Evolutionary conservation across 2,329 filamentous ascomycete genomes (phyloP).

Genomic region (Botrytis sinoallii): DNA sequence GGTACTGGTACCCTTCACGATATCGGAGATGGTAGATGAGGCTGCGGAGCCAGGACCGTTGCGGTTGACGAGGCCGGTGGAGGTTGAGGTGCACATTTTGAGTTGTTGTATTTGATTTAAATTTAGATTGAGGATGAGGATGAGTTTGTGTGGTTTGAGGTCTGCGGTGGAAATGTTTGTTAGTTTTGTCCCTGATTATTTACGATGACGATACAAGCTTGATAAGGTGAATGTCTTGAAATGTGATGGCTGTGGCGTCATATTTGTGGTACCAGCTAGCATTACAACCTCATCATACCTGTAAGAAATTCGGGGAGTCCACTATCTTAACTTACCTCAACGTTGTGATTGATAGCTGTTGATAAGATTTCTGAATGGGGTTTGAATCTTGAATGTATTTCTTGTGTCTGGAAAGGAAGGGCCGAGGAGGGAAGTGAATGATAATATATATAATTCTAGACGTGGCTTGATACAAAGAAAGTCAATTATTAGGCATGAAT

Average conservation of each 20-base stretch:
- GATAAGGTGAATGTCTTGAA: background rate
- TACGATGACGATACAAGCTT: background rate
- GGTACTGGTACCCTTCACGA: conserved; percentile 47
- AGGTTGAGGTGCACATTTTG: conserved; percentile 21
- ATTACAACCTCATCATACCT: background rate
- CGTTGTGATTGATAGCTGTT: background rate
- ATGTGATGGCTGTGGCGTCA: background rate
- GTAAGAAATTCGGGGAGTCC: background rate
- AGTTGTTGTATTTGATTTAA: background rate
- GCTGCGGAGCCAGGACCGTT: conserved; percentile 19
- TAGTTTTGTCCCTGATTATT: background rate
- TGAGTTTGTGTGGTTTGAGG: background rate
- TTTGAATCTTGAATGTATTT: background rate
- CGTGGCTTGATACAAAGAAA: conserved; percentile 15
- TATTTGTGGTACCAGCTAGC: background rate
- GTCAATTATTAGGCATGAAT: background rate
- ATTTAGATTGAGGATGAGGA: background rate
- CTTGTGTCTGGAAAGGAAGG: background rate
- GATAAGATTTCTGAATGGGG: background rate
- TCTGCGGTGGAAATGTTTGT: background rate
- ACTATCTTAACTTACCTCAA: conserved; percentile 2
- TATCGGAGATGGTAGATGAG: conserved; percentile 47
- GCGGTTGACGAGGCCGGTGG: conserved; percentile 16
- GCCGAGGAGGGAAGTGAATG: conserved; percentile 3
- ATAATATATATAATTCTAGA: conserved; percentile 12